Conservation (phyloP, 179 eudicot genomes). For the Camellia oleifera region DNA sequence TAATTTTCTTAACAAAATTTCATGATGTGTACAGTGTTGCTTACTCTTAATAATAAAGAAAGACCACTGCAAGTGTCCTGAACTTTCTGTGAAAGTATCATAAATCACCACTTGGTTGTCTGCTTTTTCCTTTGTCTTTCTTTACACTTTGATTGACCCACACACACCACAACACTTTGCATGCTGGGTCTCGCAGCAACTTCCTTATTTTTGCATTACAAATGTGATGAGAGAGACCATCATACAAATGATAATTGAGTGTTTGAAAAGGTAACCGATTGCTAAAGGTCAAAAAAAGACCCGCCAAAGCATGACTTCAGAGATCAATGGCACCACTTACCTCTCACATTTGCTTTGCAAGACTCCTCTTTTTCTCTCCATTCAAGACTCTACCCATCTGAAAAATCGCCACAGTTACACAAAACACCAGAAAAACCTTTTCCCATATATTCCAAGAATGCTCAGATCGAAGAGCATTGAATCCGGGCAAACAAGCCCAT, state of each 20-base stretch:
- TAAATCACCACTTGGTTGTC: too few relatives aligned
- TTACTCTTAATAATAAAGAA: too few relatives aligned
- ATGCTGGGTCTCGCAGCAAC: too few relatives aligned
- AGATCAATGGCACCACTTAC: slow-evolving; percentile 14
- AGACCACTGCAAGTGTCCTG: too few relatives aligned
- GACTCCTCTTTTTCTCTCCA: slow-evolving; percentile 18
- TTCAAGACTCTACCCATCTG: slow-evolving; percentile 1
- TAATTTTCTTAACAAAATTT: too few relatives aligned
- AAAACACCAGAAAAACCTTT: slow-evolving; percentile 44
- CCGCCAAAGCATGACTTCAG: slow-evolving; percentile 31
- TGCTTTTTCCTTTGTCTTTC: too few relatives aligned
- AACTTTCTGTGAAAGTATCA: too few relatives aligned
- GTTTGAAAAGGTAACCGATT: not conserved
- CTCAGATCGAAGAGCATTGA: slow-evolving; percentile 37
- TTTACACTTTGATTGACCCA: too few relatives aligned
- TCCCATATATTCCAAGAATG: slow-evolving; percentile 76
- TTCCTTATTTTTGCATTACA: too few relatives aligned
- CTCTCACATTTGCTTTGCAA: slow-evolving; percentile 12
- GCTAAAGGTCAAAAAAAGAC: slow-evolving; percentile 5
- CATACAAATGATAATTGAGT: not conserved
- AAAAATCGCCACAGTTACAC: slow-evolving; percentile 14
- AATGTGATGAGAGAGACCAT: not conserved
- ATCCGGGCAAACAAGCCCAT: slow-evolving; percentile 72
- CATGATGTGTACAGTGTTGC: too few relatives aligned
- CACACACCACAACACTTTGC: too few relatives aligned